Evolutionary conservation across 192 early-diverging fungal species (phyloP).

Genomic region (Martensiomyces pterosporus): DNA sequence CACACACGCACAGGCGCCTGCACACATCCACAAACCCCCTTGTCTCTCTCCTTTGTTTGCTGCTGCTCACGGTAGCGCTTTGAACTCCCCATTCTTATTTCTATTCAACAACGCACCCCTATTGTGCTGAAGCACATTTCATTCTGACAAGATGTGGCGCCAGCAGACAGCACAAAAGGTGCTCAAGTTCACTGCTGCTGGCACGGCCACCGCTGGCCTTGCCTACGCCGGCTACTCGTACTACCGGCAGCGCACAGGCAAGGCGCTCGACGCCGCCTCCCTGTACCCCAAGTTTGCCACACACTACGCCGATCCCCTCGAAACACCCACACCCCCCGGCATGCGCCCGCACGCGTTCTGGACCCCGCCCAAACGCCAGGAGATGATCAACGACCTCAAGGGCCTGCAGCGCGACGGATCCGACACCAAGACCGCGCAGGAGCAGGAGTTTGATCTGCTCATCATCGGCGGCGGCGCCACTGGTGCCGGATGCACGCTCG

Average conservation of each 20-base stretch:
- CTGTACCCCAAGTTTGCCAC: conserved; percentile 7
- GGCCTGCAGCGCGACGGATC: conserved; percentile 35
- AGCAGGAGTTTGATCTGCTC: conserved; percentile 73
- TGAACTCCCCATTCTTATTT: too few species aligned
- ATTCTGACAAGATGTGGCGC: conserved; percentile 43
- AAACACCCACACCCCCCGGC: conserved; percentile 25
- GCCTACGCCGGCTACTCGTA: conserved; percentile 27
- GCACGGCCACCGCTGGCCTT: conserved; percentile 11
- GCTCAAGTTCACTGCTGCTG: conserved; percentile 24
- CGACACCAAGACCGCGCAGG: conserved; percentile 34
- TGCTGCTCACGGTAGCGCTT: too few species aligned
- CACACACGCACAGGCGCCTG: too few species aligned
- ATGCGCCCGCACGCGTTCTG: conserved; percentile 65
- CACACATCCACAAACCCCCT: too few species aligned
- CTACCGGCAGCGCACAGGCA: conserved; percentile 11
- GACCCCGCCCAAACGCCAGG: conserved; percentile 66
- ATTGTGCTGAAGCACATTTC: too few species aligned
- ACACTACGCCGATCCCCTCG: conserved; percentile 36
- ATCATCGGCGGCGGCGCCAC: conserved; percentile 96
- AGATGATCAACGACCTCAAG: conserved; percentile 69
- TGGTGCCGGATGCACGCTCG: conserved; percentile 84
- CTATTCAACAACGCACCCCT: too few species aligned
- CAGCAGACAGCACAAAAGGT: conserved; percentile 27
- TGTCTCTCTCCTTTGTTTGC: too few species aligned
- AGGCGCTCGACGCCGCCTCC: neutral